phyloP scores from a whole-genome alignment of 1,284 basidiomycete species.

The Entoloma clypeatum region DNA sequence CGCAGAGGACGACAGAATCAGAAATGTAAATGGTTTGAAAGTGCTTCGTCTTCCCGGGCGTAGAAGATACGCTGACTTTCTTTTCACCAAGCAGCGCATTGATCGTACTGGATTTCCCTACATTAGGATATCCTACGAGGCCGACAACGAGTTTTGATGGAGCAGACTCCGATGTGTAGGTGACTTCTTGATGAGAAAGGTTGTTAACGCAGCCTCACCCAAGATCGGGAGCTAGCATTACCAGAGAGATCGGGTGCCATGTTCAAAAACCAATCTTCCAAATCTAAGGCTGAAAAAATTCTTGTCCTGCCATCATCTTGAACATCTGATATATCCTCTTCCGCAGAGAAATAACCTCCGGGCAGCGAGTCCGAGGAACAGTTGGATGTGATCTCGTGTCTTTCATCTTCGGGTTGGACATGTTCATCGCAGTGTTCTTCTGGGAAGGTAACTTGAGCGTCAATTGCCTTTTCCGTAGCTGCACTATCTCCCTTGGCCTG shows the following conservation, averaged over 20 bases:
- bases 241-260: constrained; percentile 76
- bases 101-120: constrained; percentile 96
- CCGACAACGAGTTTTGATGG: constrained; percentile 82
- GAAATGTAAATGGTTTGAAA: constrained; percentile 98
- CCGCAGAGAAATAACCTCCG: constrained; percentile 43
- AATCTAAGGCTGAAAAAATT: constrained; percentile 84
- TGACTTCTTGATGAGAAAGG: constrained; percentile 50
- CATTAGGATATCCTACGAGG: constrained; percentile 98
- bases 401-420: constrained; percentile 25
- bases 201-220: constrained; percentile 1
- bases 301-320: constrained; percentile 73
- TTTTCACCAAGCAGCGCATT: constrained; percentile 95
- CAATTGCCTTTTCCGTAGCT: constrained; percentile 25
- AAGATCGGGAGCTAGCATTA: constrained; percentile 29
- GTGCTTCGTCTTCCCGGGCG: constrained; percentile 99
- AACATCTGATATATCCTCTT: constrained; percentile 52
- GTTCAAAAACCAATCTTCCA: constrained; percentile 82
- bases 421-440: constrained; percentile 29
- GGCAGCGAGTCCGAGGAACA: constrained; percentile 26
- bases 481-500: constrained; percentile 61
- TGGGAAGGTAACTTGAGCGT: constrained; percentile 20
- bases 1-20: constrained; percentile 86
- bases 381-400: constrained; percentile 22
- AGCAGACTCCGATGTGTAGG: constrained; percentile 55
- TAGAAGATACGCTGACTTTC: constrained; percentile 96